A percentile compares a stretch with the other conserved stretches of the same genome.
Conservation (phyloP, 1,284 basidiomycete species). For the Xanthoconium separans region DNA sequence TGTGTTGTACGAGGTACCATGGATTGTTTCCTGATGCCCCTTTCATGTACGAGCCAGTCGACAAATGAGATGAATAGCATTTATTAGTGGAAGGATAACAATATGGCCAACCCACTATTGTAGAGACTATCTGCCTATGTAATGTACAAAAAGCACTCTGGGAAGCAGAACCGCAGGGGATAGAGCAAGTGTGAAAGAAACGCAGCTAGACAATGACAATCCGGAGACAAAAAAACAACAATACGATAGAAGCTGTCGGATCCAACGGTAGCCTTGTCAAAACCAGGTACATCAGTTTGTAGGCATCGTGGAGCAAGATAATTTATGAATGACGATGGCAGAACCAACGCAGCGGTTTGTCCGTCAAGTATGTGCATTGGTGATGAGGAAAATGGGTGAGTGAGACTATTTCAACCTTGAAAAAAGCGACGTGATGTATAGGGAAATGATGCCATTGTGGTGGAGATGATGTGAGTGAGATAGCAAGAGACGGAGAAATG, state of each 20-base stretch:
- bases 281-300: conserved; percentile 9
- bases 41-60: background rate
- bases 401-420: conserved; percentile 17
- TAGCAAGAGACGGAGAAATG: conserved; percentile 22
- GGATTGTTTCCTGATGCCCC: conserved; percentile 57
- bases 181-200: conserved; percentile 23
- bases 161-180: conserved; percentile 18
- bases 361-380: conserved; percentile 20
- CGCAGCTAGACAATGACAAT: conserved; percentile 25
- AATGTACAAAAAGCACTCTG: conserved; percentile 35
- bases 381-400: conserved; percentile 11
- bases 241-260: conserved; percentile 21
- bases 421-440: conserved; percentile 18
- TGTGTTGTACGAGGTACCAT: conserved; percentile 84
- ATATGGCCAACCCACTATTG: conserved; percentile 52
- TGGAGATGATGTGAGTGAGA: conserved; percentile 30
- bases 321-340: conserved; percentile 14
- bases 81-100: conserved; percentile 49
- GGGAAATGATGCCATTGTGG: conserved; percentile 31
- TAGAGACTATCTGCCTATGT: conserved; percentile 43
- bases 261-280: conserved; percentile 16
- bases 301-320: conserved; percentile 15
- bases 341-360: conserved; percentile 19
- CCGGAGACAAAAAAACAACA: conserved; percentile 18
- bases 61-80: conserved; percentile 25